phyloP scores from a whole-genome alignment of 2,329 filamentous ascomycete species.

The Ascocoryne sarcoides region DNA sequence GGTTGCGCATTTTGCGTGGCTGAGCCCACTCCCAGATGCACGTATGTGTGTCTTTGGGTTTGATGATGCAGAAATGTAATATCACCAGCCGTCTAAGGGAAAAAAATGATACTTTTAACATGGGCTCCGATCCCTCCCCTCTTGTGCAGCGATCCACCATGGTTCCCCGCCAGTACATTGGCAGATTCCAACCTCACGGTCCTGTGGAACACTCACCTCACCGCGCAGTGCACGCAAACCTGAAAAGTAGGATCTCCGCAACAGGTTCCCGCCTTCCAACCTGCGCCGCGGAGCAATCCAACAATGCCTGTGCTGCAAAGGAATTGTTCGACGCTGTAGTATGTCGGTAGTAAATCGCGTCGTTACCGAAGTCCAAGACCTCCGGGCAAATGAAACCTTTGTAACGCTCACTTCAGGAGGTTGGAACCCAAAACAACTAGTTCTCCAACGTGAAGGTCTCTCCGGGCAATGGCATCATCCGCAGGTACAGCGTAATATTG shows the following conservation, averaged over 20 bases:
- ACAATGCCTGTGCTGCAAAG: background rate
- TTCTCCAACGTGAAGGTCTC: background rate
- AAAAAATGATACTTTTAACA: background rate
- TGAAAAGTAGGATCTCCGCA: background rate
- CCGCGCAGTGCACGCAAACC: background rate
- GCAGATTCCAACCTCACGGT: background rate
- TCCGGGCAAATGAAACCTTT: conserved; percentile 4
- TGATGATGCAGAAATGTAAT: background rate
- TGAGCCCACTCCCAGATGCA: background rate
- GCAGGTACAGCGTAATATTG: conserved; percentile 3
- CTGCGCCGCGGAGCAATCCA: background rate
- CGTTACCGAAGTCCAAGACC: background rate
- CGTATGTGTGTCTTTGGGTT: too few relatives aligned
- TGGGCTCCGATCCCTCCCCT: conserved; percentile 4
- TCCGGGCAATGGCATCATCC: conserved; percentile 12
- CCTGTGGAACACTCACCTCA: background rate
- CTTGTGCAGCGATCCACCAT: too few relatives aligned
- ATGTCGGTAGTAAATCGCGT: too few relatives aligned
- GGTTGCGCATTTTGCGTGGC: conserved; percentile 6
- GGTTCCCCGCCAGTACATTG: background rate
- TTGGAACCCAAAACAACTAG: conserved; percentile 1
- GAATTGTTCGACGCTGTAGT: background rate
- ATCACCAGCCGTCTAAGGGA: background rate
- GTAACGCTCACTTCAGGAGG: background rate
- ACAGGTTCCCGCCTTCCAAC: background rate